Evolutionary conservation across 2,329 filamentous ascomycete genomes (phyloP).

Genomic region (Pleurostoma richardsiae): DNA sequence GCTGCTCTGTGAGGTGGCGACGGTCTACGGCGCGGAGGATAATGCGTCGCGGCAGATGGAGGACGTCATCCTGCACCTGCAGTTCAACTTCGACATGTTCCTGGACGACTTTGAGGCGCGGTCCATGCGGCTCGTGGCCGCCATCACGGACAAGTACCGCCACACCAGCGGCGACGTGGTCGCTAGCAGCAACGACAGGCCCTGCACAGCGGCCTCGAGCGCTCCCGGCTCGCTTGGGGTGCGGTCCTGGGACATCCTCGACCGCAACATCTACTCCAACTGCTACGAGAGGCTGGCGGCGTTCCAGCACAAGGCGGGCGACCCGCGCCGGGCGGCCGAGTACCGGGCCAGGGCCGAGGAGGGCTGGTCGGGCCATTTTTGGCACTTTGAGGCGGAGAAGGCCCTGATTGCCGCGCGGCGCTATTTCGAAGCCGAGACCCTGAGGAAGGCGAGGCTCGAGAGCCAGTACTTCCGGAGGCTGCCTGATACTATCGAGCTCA

Average conservation of each 20-base stretch:
- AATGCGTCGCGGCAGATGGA: constrained; percentile 8
- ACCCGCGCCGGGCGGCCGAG: not conserved
- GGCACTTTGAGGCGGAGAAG: constrained; percentile 9
- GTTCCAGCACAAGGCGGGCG: constrained; percentile 1
- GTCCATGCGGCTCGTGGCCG: constrained; percentile 5
- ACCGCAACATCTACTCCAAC: constrained; percentile 10
- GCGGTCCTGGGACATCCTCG: constrained; percentile 5
- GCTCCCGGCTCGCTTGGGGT: not conserved
- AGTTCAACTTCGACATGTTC: constrained; percentile 9
- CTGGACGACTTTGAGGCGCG: constrained; percentile 5
- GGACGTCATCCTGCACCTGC: constrained; percentile 8
- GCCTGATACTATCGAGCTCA: constrained; percentile 4
- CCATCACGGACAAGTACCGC: constrained; percentile 7
- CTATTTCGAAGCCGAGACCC: constrained; percentile 8
- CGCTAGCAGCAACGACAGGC: not conserved
- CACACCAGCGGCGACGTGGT: not conserved
- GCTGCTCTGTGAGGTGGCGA: constrained; percentile 5
- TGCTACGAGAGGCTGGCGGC: constrained; percentile 8
- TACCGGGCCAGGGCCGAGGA: constrained; percentile 4
- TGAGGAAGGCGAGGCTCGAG: constrained; percentile 9
- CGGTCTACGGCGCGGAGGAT: constrained; percentile 6
- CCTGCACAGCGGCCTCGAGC: not conserved
- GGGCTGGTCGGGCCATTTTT: constrained; percentile 7
- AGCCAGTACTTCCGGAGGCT: constrained; percentile 8
- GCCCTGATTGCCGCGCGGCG: constrained; percentile 4